Evolutionary conservation across 2,329 filamentous ascomycete genomes (phyloP).

Genomic region (Phaeophleospora eucalypticola): DNA sequence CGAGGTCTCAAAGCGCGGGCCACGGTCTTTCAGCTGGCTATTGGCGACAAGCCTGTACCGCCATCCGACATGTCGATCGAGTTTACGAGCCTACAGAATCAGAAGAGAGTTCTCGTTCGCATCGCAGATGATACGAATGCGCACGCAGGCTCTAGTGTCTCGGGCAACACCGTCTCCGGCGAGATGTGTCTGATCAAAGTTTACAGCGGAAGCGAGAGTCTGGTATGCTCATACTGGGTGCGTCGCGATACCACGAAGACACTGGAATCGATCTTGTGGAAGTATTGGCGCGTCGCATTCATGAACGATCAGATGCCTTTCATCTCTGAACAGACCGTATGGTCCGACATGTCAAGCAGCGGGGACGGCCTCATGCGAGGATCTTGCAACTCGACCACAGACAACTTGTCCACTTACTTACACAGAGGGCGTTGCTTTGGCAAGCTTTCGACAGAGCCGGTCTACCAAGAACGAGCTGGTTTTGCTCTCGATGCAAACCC

Average conservation of each 20-base stretch:
- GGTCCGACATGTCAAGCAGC: constrained; percentile 9
- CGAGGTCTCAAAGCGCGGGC: constrained; percentile 27
- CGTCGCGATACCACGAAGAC: constrained; percentile 20
- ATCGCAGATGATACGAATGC: constrained; percentile 17
- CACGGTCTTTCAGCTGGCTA: constrained; percentile 24
- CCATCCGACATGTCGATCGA: constrained; percentile 3
- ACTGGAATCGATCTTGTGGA: constrained; percentile 23
- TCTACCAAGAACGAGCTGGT: constrained; percentile 7
- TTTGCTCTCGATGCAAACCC: constrained; percentile 1
- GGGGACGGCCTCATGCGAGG: constrained; percentile 15
- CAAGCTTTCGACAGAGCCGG: constrained; percentile 19
- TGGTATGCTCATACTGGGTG: constrained; percentile 26
- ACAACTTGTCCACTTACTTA: constrained; percentile 18
- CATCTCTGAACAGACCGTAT: constrained; percentile 6
- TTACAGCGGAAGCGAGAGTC: neutral
- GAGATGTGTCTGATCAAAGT: constrained; percentile 21
- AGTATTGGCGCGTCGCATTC: constrained; percentile 23
- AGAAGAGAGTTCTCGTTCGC: constrained; percentile 12
- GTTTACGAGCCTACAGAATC: constrained; percentile 4
- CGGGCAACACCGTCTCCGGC: neutral
- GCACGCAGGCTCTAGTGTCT: neutral
- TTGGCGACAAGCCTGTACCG: constrained; percentile 3
- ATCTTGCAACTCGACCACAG: neutral
- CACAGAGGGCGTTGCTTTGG: constrained; percentile 18
- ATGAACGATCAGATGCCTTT: neutral